Base-by-base conservation (phyloP, 2,329 filamentous ascomycete genomes). In the Pseudopithomyces maydicus region DNA sequence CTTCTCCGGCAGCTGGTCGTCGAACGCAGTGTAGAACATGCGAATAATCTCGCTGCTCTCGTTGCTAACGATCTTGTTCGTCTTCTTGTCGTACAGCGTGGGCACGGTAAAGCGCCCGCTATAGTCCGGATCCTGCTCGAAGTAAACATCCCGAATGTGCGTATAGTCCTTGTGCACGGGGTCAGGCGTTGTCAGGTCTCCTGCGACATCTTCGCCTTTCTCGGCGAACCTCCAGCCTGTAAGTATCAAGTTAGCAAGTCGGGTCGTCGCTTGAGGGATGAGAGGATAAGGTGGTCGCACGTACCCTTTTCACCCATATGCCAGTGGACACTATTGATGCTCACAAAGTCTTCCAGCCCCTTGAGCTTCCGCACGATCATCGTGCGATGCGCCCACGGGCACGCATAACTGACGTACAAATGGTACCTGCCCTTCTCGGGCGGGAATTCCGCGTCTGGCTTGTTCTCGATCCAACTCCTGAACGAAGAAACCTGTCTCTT, bases 371-470 rank as follows among this genome's bases (percentile, higher is more conserved):
- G 85, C 2, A 90, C 90, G 65, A 98, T 97, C 63, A 98, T 82
- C 0, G 92, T 89, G 42, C 95, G 88, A 71, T 92, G 91, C 5
- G 94, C 93, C 93, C 93, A 97, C 3, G 93, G 93, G 77, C 93
- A 97, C 6, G 93, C 93, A 77, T 96, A 97, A 69, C 90, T 94
- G 65, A 97, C 89, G 74, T 94, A 99, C 67, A 99, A 86, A 78
- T 99, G 95, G 76, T 99, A 99, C 54, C 95, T 85, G 52, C 85
- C 91, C 78, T 91, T 91, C 79, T 98, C 94, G 0, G 92, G 85
- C 5, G 92, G 90, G 67, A 92, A 97, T 74, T 88, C 79, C 5
- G 91, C 89, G 41, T 85, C 88, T 1, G 86, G 78, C 66, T 91
- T 85, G 61, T 83, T 85, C 32, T 90, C 91, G 75, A 97, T 90